phyloP scores from a whole-genome alignment of 2,329 filamentous ascomycete species.

The Aspergillus intermedius region DNA sequence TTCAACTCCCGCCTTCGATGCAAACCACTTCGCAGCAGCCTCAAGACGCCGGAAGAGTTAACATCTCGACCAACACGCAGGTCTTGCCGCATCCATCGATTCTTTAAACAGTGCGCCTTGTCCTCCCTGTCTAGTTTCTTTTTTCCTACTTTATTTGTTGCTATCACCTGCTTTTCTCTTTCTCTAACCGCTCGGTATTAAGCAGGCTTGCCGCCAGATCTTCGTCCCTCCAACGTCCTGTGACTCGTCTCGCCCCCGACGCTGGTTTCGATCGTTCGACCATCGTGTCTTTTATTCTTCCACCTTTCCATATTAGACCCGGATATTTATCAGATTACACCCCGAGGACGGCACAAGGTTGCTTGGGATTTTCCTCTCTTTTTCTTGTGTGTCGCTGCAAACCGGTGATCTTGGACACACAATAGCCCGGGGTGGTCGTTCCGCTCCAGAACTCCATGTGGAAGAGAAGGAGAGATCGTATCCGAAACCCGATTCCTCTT shows the following conservation, averaged over 20 bases:
- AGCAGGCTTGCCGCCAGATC: constrained; percentile 11
- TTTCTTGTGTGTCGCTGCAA: constrained; percentile 5
- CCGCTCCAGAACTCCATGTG: constrained; percentile 39
- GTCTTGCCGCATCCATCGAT: constrained; percentile 13
- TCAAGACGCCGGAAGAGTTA: constrained; percentile 15
- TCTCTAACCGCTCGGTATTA: constrained; percentile 7
- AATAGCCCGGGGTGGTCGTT: constrained; percentile 25
- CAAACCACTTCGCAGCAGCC: constrained; percentile 29
- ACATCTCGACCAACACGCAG: constrained; percentile 19
- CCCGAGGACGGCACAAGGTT: constrained; percentile 7
- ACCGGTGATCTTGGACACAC: constrained; percentile 10
- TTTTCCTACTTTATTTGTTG: constrained; percentile 1
- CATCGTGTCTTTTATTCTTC: constrained; percentile 2
- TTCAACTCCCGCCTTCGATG: constrained; percentile 34
- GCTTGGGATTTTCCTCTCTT: constrained; percentile 9
- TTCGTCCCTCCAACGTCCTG: constrained; percentile 11
- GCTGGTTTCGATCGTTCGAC: constrained; percentile 17
- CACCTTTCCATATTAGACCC: background rate
- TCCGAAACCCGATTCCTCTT: constrained; percentile 32
- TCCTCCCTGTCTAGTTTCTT: constrained; percentile 2
- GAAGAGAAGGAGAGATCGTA: constrained; percentile 44
- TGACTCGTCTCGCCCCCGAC: constrained; percentile 18
- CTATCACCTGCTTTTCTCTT: constrained; percentile 2
- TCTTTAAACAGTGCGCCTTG: constrained; percentile 8
- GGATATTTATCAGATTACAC: constrained; percentile 1